A percentile compares a stretch with the other conserved stretches of the same genome.
Evolutionary conservation across 345 rosid species (phyloP).

Genomic region (Salix caprea): DNA sequence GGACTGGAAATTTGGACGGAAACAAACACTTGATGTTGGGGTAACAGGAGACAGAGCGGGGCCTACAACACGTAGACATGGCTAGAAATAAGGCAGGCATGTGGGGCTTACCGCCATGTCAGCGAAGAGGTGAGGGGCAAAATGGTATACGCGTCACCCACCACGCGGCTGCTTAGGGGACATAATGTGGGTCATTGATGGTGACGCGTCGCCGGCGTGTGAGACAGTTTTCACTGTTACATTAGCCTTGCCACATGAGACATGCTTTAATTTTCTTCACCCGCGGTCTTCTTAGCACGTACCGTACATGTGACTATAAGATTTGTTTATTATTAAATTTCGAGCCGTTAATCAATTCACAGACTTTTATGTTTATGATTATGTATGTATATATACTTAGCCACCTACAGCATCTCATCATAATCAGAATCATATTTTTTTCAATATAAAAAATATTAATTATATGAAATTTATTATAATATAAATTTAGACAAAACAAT

Average conservation of each 20-base stretch:
- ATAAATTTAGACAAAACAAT: no score
- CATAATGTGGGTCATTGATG: slow-evolving; percentile 33
- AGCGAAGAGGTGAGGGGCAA: slow-evolving; percentile 17
- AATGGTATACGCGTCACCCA: slow-evolving; percentile 18
- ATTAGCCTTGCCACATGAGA: slow-evolving; percentile 7
- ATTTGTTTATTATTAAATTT: not conserved
- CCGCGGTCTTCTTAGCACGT: not conserved
- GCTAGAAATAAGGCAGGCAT: slow-evolving; percentile 51
- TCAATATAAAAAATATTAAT: no score
- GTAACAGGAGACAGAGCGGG: slow-evolving; percentile 36
- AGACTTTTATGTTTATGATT: not conserved
- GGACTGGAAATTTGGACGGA: not conserved
- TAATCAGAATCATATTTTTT: no score
- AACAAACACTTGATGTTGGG: slow-evolving; percentile 22
- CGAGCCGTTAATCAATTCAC: no score
- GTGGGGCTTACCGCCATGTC: slow-evolving; percentile 78
- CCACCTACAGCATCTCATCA: no score
- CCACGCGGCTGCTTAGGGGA: slow-evolving; percentile 43
- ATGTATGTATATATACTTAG: not conserved
- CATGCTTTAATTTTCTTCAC: not conserved
- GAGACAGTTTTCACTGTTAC: slow-evolving; percentile 23
- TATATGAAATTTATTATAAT: no score
- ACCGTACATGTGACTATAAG: not conserved
- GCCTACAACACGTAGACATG: slow-evolving; percentile 47
- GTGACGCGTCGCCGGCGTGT: slow-evolving; percentile 36